These are phyloP conservation scores for Trebouxia gelatinosa DNA, from an alignment of 163 green algal species.

Conservation along the genomic window DNA sequence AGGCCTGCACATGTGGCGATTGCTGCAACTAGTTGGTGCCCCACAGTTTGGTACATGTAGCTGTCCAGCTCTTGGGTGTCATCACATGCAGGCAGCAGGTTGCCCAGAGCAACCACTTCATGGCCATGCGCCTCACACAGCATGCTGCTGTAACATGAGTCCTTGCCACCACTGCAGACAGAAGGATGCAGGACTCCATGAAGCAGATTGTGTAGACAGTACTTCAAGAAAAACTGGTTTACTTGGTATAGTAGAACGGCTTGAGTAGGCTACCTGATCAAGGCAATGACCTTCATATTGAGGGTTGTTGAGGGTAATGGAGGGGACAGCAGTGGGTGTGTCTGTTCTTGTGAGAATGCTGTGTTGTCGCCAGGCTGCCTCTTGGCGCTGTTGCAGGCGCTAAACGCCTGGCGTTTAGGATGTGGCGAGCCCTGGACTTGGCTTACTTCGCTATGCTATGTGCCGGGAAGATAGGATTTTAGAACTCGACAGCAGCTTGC, in stretches of 20 bases:
- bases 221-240: not conserved
- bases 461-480: too few species aligned
- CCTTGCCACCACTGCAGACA: conserved; percentile 87
- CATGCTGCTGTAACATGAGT: conserved; percentile 90
- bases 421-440: too few species aligned
- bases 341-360: too few species aligned
- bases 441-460: too few species aligned
- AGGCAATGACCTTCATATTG: conserved; percentile 59
- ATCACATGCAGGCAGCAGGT: conserved; percentile 74
- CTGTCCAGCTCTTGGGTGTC: conserved; percentile 87
- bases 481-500: too few species aligned
- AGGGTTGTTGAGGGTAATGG: too few species aligned
- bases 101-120: conserved; percentile 85
- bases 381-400: too few species aligned
- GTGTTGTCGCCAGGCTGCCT: too few species aligned
- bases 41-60: conserved; percentile 97
- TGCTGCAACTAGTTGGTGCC: conserved; percentile 81
- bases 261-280: conserved; percentile 49
- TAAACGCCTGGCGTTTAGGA: too few species aligned
- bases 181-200: conserved; percentile 52
- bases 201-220: not conserved
- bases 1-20: conserved; percentile 84
- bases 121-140: conserved; percentile 80
- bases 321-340: too few species aligned
- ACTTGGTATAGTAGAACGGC: not conserved